A percentile compares a stretch with the other conserved stretches of the same genome.
Evolutionary conservation across 306 rosid species (phyloP).

Genomic region (Abrus precatorius): DNA sequence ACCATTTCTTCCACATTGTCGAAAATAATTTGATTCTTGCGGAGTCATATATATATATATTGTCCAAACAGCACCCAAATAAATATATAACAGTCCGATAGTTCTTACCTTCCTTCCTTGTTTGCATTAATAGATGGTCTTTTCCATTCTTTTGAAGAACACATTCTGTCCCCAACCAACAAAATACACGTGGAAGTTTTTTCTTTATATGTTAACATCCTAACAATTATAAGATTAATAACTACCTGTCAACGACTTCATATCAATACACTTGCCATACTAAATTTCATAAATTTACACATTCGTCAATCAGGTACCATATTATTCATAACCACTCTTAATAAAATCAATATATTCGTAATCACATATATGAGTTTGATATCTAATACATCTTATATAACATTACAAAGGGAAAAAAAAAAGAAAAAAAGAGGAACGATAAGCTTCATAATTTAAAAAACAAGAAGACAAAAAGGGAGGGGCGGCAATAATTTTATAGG

Average conservation of each 20-base stretch:
- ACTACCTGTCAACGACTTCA: neutral
- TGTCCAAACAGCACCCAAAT: no score
- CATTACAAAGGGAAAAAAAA: neutral
- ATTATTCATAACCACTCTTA: neutral
- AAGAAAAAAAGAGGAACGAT: neutral
- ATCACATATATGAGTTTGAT: neutral
- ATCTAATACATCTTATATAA: neutral
- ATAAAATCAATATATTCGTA: neutral
- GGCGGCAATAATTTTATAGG: neutral
- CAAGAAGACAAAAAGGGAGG: neutral
- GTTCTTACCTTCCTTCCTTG: no score
- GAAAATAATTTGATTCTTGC: no score
- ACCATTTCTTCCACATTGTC: no score
- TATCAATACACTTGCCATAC: constrained; percentile 1
- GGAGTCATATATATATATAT: no score
- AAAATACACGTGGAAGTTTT: no score
- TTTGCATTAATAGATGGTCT: no score
- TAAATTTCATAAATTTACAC: neutral
- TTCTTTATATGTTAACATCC: neutral
- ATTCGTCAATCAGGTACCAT: neutral
- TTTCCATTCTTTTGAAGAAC: no score
- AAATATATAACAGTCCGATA: no score
- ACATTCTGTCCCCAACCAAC: no score
- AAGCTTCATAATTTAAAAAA: no score
- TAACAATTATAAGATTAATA: neutral